phyloP scores from a whole-genome alignment of 331 rosid genomes.

The Quercus lobata region DNA sequence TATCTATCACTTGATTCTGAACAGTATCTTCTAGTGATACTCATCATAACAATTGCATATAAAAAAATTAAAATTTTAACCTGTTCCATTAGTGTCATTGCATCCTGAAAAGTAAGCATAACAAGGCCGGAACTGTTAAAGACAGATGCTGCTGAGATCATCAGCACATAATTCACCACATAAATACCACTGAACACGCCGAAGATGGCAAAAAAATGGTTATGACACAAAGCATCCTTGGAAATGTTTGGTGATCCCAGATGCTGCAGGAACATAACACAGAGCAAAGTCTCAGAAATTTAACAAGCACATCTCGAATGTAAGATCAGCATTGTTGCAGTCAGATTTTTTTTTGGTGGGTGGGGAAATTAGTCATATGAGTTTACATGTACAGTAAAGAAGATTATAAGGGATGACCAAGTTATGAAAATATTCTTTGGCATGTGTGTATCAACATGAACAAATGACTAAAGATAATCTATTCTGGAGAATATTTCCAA shows the following conservation, averaged over 20 bases:
- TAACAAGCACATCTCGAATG: slow-evolving; percentile 11
- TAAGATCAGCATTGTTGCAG: background rate
- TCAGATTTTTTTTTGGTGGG: background rate
- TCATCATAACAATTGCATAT: background rate
- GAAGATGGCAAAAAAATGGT: slow-evolving; percentile 69
- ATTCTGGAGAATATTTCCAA: background rate
- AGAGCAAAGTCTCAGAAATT: slow-evolving; percentile 24
- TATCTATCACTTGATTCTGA: background rate
- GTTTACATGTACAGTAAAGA: background rate
- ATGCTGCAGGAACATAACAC: slow-evolving; percentile 44
- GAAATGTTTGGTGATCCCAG: slow-evolving; percentile 47
- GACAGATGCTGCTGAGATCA: slow-evolving; percentile 62
- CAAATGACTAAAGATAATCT: background rate
- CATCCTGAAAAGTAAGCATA: slow-evolving; percentile 75
- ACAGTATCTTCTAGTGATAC: background rate
- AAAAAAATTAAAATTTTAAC: slow-evolving; percentile 27
- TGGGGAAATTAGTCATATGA: background rate
- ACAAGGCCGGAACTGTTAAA: slow-evolving; percentile 57
- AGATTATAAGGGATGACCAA: background rate
- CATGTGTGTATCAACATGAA: background rate
- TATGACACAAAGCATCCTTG: slow-evolving; percentile 60
- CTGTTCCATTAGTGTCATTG: slow-evolving; percentile 77
- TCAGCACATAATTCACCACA: slow-evolving; percentile 67
- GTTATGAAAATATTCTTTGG: background rate
- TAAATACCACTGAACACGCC: slow-evolving; percentile 71